These are phyloP conservation scores for Candida wancherniae DNA, from an alignment of 805 yeast species.

Conservation along the genomic window DNA sequence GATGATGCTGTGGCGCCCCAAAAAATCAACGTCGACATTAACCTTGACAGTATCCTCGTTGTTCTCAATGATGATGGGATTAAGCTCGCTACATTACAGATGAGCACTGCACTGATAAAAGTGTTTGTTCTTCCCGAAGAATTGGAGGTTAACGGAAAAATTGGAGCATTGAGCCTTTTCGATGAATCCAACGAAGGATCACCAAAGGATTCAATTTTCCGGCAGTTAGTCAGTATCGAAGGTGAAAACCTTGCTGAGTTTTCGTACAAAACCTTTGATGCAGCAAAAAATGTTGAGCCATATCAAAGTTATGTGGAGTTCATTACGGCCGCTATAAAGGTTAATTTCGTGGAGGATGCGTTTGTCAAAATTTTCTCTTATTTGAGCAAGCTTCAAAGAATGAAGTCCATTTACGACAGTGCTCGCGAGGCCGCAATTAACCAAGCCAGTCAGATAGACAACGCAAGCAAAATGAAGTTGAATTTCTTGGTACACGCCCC, in stretches of 20 bases:
- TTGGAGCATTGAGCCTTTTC: constrained; percentile 74
- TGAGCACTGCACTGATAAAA: constrained; percentile 67
- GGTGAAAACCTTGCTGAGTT: constrained; percentile 80
- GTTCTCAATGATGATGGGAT: constrained; percentile 80
- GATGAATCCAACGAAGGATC: constrained; percentile 72
- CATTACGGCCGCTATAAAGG: constrained; percentile 67
- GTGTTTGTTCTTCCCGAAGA: constrained; percentile 70
- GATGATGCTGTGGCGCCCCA: constrained; percentile 62
- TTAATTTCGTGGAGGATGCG: constrained; percentile 81
- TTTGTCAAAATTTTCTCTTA: constrained; percentile 62
- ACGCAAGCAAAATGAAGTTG: constrained; percentile 59
- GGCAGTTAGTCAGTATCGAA: constrained; percentile 72
- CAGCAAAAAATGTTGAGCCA: constrained; percentile 39
- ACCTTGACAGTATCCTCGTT: constrained; percentile 66
- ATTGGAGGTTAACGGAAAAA: constrained; percentile 61
- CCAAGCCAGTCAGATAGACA: constrained; percentile 65
- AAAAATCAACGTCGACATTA: constrained; percentile 63
- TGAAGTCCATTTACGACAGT: constrained; percentile 85
- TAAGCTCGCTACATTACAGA: constrained; percentile 70
- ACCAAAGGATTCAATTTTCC: constrained; percentile 51
- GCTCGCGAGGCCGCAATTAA: constrained; percentile 86
- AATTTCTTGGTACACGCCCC: constrained; percentile 78
- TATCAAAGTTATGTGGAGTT: constrained; percentile 58
- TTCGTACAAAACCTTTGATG: constrained; percentile 74
- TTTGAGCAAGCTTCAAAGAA: constrained; percentile 67